phyloP scores from a whole-genome alignment of 306 rosid genomes.

The Macrotyloma uniflorum region DNA sequence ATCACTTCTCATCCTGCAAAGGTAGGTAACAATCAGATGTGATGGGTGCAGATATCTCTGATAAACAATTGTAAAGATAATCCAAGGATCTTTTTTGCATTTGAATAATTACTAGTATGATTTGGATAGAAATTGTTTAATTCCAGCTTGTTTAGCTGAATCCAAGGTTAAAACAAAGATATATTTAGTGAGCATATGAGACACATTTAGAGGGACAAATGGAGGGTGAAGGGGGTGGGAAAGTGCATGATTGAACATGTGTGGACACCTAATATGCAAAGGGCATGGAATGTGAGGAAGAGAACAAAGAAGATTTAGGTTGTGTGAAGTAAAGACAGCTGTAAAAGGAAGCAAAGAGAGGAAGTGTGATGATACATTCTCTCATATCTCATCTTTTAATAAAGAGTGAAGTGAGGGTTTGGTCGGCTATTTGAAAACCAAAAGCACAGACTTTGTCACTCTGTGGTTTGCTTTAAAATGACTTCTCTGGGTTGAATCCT shows the following conservation, averaged over 20 bases:
- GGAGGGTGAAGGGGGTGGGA: slow-evolving; percentile 20
- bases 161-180: too few relatives aligned
- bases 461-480: not conserved
- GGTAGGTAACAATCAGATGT: slow-evolving; percentile 2
- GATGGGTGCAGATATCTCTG: not conserved
- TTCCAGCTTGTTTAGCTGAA: too few relatives aligned
- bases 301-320: slow-evolving; percentile 39
- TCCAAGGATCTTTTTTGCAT: too few relatives aligned
- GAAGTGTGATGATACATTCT: slow-evolving; percentile 43
- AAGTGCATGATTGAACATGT: slow-evolving; percentile 50
- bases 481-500: slow-evolving; percentile 1
- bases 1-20: not conserved
- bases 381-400: slow-evolving; percentile 44
- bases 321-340: slow-evolving; percentile 54
- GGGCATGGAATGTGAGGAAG: slow-evolving; percentile 45
- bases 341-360: slow-evolving; percentile 47
- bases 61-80: too few relatives aligned
- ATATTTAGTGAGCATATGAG: too few relatives aligned
- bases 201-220: too few relatives aligned
- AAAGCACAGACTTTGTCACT: slow-evolving; percentile 32
- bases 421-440: slow-evolving; percentile 26
- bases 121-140: too few relatives aligned
- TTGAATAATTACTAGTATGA: too few relatives aligned
- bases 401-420: slow-evolving; percentile 15
- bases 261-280: slow-evolving; percentile 54